Evolutionary conservation across 495 filamentous ascomycete species (phyloP).

Genomic region (Penicillium atrosanguineum): DNA sequence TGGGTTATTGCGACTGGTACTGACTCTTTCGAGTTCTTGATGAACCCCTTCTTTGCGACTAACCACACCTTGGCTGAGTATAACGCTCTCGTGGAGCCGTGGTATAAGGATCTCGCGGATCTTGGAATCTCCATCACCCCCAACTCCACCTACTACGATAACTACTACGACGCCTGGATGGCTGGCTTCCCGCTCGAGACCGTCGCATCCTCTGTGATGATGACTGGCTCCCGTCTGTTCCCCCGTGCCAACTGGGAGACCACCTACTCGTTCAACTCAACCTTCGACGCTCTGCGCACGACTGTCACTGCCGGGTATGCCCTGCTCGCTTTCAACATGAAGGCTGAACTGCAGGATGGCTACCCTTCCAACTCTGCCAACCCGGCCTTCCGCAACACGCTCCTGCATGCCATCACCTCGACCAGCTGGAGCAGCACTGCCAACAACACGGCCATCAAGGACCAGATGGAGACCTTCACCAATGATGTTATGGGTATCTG

Average conservation of each 20-base stretch:
- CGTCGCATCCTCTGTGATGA: constrained; percentile 37
- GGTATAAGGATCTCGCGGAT: constrained; percentile 35
- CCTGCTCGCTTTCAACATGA: constrained; percentile 51
- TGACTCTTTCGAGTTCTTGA: constrained; percentile 16
- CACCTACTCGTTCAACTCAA: constrained; percentile 35
- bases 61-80: constrained; percentile 49
- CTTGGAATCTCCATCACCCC: constrained; percentile 40
- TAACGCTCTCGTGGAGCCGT: constrained; percentile 44
- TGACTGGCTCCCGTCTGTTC: constrained; percentile 50
- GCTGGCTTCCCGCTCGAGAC: constrained; percentile 46
- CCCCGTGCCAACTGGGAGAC: constrained; percentile 47
- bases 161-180: constrained; percentile 47
- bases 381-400: constrained; percentile 53
- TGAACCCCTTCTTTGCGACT: constrained; percentile 46
- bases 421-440: constrained; percentile 21
- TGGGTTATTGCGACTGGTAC: constrained; percentile 18
- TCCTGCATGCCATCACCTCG: constrained; percentile 52
- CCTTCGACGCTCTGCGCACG: constrained; percentile 43
- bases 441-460: constrained; percentile 18
- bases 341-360: constrained; percentile 29
- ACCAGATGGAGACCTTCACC: constrained; percentile 24
- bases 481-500: constrained; percentile 49
- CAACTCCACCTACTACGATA: constrained; percentile 48
- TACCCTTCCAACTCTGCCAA: constrained; percentile 44
- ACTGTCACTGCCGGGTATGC: constrained; percentile 41